phyloP scores from a whole-genome alignment of 1,284 basidiomycete species.

The Rugiboletus extremiorientalis region DNA sequence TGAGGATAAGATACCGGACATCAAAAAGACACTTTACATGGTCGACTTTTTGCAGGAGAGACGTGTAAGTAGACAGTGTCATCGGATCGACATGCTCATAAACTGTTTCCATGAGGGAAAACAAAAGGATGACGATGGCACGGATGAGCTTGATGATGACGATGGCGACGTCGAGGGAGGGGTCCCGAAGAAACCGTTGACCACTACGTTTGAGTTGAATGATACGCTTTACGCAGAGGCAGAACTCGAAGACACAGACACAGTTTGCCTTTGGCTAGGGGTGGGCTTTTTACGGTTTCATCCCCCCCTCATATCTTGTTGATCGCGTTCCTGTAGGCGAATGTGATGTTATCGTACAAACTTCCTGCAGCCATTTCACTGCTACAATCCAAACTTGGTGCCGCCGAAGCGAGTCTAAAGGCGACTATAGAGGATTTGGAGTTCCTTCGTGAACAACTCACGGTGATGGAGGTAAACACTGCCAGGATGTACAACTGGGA shows the following conservation, averaged over 20 bases:
- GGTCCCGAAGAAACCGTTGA: conserved; percentile 53
- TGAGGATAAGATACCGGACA: conserved; percentile 96
- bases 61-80: conserved; percentile 46
- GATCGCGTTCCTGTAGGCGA: conserved; percentile 60
- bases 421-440: conserved; percentile 88
- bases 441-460: conserved; percentile 93
- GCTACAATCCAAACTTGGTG: conserved; percentile 74
- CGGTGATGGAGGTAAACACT: conserved; percentile 98
- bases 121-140: conserved; percentile 41
- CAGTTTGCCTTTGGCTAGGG: conserved; percentile 94
- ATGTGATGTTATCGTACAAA: conserved; percentile 97
- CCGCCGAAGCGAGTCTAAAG: conserved; percentile 68
- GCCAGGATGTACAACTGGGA: conserved; percentile 98
- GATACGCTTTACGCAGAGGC: conserved; percentile 96
- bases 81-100: background rate
- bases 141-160: conserved; percentile 50
- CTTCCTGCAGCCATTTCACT: conserved; percentile 80
- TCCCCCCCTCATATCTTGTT: background rate
- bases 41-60: conserved; percentile 81
- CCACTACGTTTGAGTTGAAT: conserved; percentile 92
- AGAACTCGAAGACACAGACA: conserved; percentile 82
- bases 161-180: conserved; percentile 42
- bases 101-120: conserved; percentile 55
- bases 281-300: conserved; percentile 52
- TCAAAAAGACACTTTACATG: conserved; percentile 90